These are phyloP conservation scores for Platismatia glauca DNA, from an alignment of 495 filamentous ascomycete genomes.

Conservation along the genomic window DNA sequence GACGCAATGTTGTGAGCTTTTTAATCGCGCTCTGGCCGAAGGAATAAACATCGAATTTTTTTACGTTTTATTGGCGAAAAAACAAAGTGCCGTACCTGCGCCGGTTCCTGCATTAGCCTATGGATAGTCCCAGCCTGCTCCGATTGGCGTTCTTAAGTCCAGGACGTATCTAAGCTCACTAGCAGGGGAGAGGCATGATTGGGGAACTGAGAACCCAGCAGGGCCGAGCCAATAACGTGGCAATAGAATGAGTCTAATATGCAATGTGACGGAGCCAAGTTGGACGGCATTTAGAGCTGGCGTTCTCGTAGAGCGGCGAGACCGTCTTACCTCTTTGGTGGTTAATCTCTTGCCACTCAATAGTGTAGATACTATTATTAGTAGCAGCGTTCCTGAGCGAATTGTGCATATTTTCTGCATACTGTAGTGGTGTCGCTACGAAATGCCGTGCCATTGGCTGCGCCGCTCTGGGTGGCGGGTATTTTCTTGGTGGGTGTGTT, in stretches of 20 bases:
- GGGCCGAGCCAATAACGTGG: constrained; percentile 17
- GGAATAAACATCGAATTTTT: background rate
- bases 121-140: constrained; percentile 10
- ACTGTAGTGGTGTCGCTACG: constrained; percentile 1
- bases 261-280: constrained; percentile 20
- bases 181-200: constrained; percentile 13
- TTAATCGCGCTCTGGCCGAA: constrained; percentile 1
- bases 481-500: constrained; percentile 18
- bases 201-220: background rate
- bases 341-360: constrained; percentile 18
- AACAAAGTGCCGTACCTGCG: constrained; percentile 22
- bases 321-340: constrained; percentile 10
- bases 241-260: background rate
- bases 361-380: constrained; percentile 15
- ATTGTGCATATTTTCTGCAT: constrained; percentile 10
- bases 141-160: constrained; percentile 22
- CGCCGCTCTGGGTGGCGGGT: constrained; percentile 19
- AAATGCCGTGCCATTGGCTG: background rate
- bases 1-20: background rate
- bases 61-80: constrained; percentile 11
- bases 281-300: constrained; percentile 2
- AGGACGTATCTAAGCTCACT: background rate
- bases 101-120: constrained; percentile 24
- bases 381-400: background rate
- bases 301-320: constrained; percentile 15